Base-by-base conservation (phyloP, 257 asterid genomes). In the Mitragyna speciosa region DNA sequence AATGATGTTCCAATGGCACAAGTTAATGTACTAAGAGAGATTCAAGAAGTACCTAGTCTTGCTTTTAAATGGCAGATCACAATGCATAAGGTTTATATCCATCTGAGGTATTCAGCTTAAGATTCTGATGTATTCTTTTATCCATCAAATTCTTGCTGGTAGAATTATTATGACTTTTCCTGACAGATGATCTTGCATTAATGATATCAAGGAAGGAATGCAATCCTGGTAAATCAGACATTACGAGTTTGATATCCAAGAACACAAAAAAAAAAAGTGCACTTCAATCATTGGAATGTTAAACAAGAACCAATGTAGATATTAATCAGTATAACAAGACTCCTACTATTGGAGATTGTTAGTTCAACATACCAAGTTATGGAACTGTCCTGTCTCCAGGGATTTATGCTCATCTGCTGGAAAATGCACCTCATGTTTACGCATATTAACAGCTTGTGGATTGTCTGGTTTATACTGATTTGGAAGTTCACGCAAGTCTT, bases 361-460 rank as follows among this genome's bases (percentile, higher is more conserved):
- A 31, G 24, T 33, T 4, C 3, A 48, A 7, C 79, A 12, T 89
- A 92, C 96, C 92, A 94, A 43, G 83, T 85, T 87, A 31, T 83
- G 80, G 66, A 78, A 83, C 74, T 84, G 86, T 70, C 86, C 85
- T 15, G 91, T 45, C 78, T 87, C 95, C 31, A 69, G 24, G 56
- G 87, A 64, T 28, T 84, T 80, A 16, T 77, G 63, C 39, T 79
- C 92, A 22, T 82, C 81, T n/a, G 83, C 81, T 2, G 77, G 82
- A 83, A 84, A 73, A 43, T 76, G 86, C 69, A 70, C 49, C 26
- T 87, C 89, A 36, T 76, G 67, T 30, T 84, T 84, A 75, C 85
- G 89, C 28, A 20, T 51, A 83, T 84, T 67, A 45, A 74, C 36
- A 12, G 69, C 33, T 2, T 76, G 83, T 67, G 43, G n/a, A 69